A percentile compares a stretch with the other conserved stretches of the same genome.
These are phyloP conservation scores for Hyphopichia buzzinii DNA, from an alignment of 1,139 yeast species.

Conservation along the genomic window DNA sequence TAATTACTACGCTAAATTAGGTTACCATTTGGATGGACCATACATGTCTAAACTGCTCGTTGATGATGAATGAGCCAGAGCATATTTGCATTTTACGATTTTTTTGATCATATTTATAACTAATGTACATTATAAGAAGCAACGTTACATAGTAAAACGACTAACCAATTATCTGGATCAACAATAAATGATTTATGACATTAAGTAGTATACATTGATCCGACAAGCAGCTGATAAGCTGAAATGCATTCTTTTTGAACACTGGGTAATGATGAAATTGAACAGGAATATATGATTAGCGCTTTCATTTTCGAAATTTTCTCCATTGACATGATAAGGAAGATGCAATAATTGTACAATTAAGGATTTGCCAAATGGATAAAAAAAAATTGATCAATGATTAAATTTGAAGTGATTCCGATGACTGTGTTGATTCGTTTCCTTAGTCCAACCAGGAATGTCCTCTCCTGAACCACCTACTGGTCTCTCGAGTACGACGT, in stretches of 20 bases:
- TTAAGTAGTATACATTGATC: too few species aligned
- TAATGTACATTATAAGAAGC: neutral
- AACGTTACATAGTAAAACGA: neutral
- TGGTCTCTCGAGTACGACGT: constrained; percentile 53
- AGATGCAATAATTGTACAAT: too few species aligned
- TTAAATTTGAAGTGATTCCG: neutral
- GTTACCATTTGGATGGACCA: constrained; percentile 92
- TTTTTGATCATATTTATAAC: neutral
- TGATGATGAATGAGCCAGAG: constrained; percentile 13
- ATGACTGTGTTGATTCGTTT: constrained; percentile 12
- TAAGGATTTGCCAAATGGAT: too few species aligned
- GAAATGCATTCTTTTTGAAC: too few species aligned
- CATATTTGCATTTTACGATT: constrained; percentile 22
- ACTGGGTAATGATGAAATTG: too few species aligned
- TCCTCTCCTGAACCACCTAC: constrained; percentile 68
- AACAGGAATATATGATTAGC: too few species aligned
- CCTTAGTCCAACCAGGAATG: constrained; percentile 70
- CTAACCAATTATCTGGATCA: too few species aligned
- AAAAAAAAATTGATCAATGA: too few species aligned
- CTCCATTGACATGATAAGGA: too few species aligned
- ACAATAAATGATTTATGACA: too few species aligned
- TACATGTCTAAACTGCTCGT: constrained; percentile 73
- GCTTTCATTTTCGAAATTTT: too few species aligned
- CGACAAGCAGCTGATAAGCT: too few species aligned
- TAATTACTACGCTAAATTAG: constrained; percentile 88